phyloP scores from a whole-genome alignment of 1,139 yeast genomes.

The Pichia terricola region DNA sequence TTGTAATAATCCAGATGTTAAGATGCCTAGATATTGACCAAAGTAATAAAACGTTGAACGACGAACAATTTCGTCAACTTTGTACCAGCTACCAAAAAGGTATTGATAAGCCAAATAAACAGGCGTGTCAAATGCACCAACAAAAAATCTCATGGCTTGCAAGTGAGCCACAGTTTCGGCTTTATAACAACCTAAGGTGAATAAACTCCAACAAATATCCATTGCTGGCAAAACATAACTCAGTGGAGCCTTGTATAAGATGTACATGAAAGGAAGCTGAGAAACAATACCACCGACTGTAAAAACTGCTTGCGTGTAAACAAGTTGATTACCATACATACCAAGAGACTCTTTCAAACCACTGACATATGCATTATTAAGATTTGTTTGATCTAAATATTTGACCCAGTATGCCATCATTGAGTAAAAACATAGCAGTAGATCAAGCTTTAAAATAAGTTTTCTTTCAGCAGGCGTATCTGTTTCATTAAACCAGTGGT shows the following conservation, averaged over 20 bases:
- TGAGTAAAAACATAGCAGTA: conserved; percentile 44
- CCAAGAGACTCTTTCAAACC: conserved; percentile 50
- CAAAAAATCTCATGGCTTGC: conserved; percentile 46
- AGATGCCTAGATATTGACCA: conserved; percentile 32
- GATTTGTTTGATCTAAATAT: conserved; percentile 51
- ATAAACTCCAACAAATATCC: conserved; percentile 48
- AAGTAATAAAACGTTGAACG: conserved; percentile 23
- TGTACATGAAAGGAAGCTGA: conserved; percentile 38
- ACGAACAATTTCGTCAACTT: conserved; percentile 32
- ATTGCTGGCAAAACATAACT: conserved; percentile 34
- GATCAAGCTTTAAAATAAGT: conserved; percentile 51
- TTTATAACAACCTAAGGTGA: conserved; percentile 46
- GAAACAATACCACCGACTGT: conserved; percentile 46
- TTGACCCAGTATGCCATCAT: conserved; percentile 39
- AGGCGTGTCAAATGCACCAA: conserved; percentile 57
- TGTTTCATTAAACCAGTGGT: conserved; percentile 12
- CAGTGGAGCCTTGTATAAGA: conserved; percentile 36
- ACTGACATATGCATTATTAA: conserved; percentile 62
- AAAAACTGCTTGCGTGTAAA: conserved; percentile 42
- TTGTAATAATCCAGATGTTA: conserved; percentile 33
- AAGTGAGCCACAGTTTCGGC: conserved; percentile 32
- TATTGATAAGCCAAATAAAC: conserved; percentile 52
- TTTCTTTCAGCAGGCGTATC: conserved; percentile 28
- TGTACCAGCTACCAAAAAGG: conserved; percentile 54
- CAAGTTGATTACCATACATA: conserved; percentile 57